Percentiles rank a stretch among this genome's conserved stretches.
These are phyloP conservation scores for Chalara sp. DNA, from an alignment of 2,329 filamentous ascomycete species.

Conservation along the genomic window DNA sequence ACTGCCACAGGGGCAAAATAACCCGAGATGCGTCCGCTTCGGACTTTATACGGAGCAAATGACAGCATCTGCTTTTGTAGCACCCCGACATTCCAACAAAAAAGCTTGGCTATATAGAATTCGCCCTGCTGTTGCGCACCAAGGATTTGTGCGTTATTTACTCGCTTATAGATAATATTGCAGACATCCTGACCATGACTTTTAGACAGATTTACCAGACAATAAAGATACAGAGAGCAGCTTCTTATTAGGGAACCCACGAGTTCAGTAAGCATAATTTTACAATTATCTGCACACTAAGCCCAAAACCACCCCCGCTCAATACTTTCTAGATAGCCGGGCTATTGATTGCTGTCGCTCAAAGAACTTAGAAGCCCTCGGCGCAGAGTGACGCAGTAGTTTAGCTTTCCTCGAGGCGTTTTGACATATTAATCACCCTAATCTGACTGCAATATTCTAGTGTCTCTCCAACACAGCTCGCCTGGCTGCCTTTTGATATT, in stretches of 20 bases:
- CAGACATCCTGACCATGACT: constrained; percentile 19
- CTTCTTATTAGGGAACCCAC: constrained; percentile 40
- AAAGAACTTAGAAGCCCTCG: too few species aligned
- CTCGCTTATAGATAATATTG: constrained; percentile 21
- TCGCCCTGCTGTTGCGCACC: constrained; percentile 34
- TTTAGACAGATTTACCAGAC: constrained; percentile 22
- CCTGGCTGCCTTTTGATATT: constrained; percentile 40
- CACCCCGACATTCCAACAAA: constrained; percentile 32
- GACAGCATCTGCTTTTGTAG: constrained; percentile 37
- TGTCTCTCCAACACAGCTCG: constrained; percentile 38
- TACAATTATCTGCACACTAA: too few species aligned
- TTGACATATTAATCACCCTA: too few species aligned
- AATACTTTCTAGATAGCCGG: too few species aligned
- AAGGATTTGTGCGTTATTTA: constrained; percentile 18
- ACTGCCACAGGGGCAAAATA: constrained; percentile 35
- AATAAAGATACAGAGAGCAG: constrained; percentile 33
- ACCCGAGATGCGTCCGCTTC: constrained; percentile 33
- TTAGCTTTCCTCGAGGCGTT: too few species aligned
- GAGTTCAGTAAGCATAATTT: constrained; percentile 26
- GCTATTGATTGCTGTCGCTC: too few species aligned
- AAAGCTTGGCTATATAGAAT: constrained; percentile 36
- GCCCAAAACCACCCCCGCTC: too few species aligned
- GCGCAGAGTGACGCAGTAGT: too few species aligned
- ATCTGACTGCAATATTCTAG: too few species aligned
- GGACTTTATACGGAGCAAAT: constrained; percentile 39